A percentile compares a stretch with the other conserved stretches of the same genome.
Evolutionary conservation across 129 eudicot species (phyloP).

Genomic region (Tanacetum coccineum): DNA sequence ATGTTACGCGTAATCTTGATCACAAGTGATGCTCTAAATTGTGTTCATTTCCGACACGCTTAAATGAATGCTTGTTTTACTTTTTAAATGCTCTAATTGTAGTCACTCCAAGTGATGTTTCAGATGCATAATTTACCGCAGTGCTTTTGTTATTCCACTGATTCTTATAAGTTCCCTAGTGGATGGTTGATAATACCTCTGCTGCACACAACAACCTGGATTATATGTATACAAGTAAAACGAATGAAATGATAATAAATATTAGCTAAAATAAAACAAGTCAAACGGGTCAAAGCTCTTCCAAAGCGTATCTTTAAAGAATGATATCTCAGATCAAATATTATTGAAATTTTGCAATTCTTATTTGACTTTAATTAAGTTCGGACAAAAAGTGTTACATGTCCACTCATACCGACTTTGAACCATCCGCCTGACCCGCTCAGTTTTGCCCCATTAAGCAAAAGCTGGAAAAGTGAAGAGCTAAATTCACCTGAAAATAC

Average conservation of each 20-base stretch:
- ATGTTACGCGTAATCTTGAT: no score
- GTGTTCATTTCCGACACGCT: no score
- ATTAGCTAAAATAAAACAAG: no score
- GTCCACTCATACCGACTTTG: no score
- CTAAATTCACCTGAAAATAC: constrained; percentile 47
- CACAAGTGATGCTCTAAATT: no score
- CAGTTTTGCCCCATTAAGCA: no score
- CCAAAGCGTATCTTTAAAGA: background rate
- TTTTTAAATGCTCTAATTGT: constrained; percentile 59
- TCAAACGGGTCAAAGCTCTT: background rate
- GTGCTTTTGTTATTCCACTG: constrained; percentile 74
- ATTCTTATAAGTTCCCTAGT: constrained; percentile 62
- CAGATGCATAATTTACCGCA: constrained; percentile 57
- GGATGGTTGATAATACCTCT: constrained; percentile 55
- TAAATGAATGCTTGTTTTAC: no score
- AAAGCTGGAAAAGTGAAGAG: background rate
- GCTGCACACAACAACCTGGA: no score
- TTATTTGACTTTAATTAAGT: background rate
- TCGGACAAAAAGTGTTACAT: background rate
- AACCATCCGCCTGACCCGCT: no score
- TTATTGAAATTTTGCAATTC: no score
- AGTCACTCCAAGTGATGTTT: constrained; percentile 65
- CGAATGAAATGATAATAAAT: no score
- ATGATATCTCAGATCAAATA: background rate
- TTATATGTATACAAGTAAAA: background rate